Evolutionary conservation across 2,329 filamentous ascomycete species (phyloP), one percentile per base, ranked within the genome.

Genomic region (Fusarium devonianum): DNA sequence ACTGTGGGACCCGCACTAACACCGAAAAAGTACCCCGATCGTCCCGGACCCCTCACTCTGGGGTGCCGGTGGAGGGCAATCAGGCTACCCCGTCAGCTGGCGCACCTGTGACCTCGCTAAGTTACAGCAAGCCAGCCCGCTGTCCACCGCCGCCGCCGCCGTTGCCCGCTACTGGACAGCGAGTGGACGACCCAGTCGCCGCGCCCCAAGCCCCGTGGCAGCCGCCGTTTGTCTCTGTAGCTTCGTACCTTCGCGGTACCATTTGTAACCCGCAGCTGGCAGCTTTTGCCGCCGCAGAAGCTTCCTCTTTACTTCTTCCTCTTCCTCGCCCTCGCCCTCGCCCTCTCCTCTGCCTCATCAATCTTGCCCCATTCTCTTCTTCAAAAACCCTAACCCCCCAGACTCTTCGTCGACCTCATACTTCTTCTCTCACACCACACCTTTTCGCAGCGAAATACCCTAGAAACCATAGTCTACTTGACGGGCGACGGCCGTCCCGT

Each of bases 51-150:
- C 49, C 57, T 53, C 56, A 57, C n/a, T n/a, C n/a, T n/a, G n/a
- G n/a, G n/a, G 54, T 51, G 53, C 60, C 56, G 44, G n/a, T n/a
- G n/a, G n/a, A 63, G 58, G 59, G 49, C 53, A 62, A 47, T 49
- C 56, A 55, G 53, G 51, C 54, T 53, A 42, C 60, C 44, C 54
- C 60, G 54, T 63, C 60, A 63, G 50, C 60, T 63, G 57, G 60
- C 46, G 53, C 48, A 53, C 34, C 42, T 53, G 39, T 57, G 52
- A 35, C 48, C 51, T 57, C 52, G 42, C 55, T 22, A 37, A 41
- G 50, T 42, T 58, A 38, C 55, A 49, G 49, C 26, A 36, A 22
- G 21, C 22, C 17, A 16, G 21, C 11, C 36, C 21, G 43, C 44
- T 16, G 35, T 16, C 42, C n/a, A n/a, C n/a, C n/a, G n/a, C n/a